Conservation (phyloP, 306 rosid species). For the Clitoria ternatea region DNA sequence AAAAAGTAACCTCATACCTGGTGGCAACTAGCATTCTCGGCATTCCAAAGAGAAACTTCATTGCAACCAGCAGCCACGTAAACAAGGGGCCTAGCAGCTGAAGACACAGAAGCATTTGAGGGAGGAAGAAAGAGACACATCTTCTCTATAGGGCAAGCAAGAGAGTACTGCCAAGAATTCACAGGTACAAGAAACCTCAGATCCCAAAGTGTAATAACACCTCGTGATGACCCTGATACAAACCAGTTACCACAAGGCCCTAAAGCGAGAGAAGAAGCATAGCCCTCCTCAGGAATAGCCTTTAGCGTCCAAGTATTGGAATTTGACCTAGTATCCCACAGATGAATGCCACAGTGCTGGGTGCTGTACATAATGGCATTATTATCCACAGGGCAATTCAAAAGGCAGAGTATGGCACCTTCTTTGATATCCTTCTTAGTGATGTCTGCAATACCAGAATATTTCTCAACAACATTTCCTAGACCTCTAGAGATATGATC, state of each 20-base stretch:
- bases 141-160: slow-evolving; percentile 82
- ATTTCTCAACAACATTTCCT: slow-evolving; percentile 89
- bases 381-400: slow-evolving; percentile 64
- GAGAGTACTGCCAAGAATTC: slow-evolving; percentile 85
- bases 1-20: slow-evolving; percentile 56
- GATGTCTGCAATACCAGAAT: slow-evolving; percentile 87
- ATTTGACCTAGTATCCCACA: slow-evolving; percentile 90
- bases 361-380: slow-evolving; percentile 76
- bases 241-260: slow-evolving; percentile 95
- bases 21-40: slow-evolving; percentile 95
- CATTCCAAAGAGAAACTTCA: slow-evolving; percentile 99
- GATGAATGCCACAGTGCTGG: slow-evolving; percentile 88
- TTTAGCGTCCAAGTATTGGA: slow-evolving; percentile 72
- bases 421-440: slow-evolving; percentile 87
- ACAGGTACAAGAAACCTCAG: slow-evolving; percentile 88
- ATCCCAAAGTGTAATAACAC: slow-evolving; percentile 95
- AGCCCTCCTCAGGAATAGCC: slow-evolving; percentile 88
- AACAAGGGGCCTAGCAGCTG: slow-evolving; percentile 83
- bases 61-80: slow-evolving; percentile 94
- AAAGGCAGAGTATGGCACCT: slow-evolving; percentile 78
- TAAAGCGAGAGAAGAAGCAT: slow-evolving; percentile 61
- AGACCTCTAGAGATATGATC: slow-evolving; percentile 86
- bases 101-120: slow-evolving; percentile 60
- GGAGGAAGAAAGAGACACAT: slow-evolving; percentile 87
- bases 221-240: slow-evolving; percentile 94